phyloP scores from a whole-genome alignment of 1,139 yeast genomes.

The Lodderomyces theae region DNA sequence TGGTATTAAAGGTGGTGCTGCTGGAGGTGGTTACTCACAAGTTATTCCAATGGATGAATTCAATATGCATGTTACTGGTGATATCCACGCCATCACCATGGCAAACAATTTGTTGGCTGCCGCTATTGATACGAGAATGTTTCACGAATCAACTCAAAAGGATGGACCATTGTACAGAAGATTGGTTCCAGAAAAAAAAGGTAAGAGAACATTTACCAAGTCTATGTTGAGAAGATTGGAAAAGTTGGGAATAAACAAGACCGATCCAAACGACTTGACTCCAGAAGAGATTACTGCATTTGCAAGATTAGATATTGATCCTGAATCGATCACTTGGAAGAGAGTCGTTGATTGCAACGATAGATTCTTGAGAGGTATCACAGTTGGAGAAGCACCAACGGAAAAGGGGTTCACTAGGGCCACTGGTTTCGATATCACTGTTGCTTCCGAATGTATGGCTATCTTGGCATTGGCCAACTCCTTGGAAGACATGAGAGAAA shows the following conservation, averaged over 20 bases:
- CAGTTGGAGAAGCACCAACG: slow-evolving; percentile 91
- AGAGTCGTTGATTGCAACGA: slow-evolving; percentile 97
- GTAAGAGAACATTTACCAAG: slow-evolving; percentile 71
- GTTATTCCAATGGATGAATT: slow-evolving; percentile 99
- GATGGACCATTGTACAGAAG: slow-evolving; percentile 85
- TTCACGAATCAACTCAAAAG: slow-evolving; percentile 93
- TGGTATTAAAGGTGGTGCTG: slow-evolving; percentile 99
- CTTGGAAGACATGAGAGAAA: slow-evolving; percentile 80
- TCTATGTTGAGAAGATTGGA: slow-evolving; percentile 76
- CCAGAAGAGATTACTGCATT: slow-evolving; percentile 73
- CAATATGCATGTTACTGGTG: slow-evolving; percentile 97
- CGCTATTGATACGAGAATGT: slow-evolving; percentile 96
- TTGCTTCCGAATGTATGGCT: slow-evolving; percentile 98
- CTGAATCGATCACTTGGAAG: slow-evolving; percentile 92
- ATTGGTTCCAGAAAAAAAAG: slow-evolving; percentile 84
- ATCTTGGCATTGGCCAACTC: slow-evolving; percentile 86
- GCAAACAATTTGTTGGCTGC: slow-evolving; percentile 96
- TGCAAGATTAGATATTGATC: slow-evolving; percentile 89
- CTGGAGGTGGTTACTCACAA: slow-evolving; percentile 99
- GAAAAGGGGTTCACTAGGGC: slow-evolving; percentile 87
- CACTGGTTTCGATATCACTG: slow-evolving; percentile 96
- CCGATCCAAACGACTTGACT: slow-evolving; percentile 80
- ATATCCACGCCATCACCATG: slow-evolving; percentile 94
- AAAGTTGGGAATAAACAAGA: slow-evolving; percentile 77
- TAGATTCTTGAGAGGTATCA: slow-evolving; percentile 86